A percentile compares a stretch with the other conserved stretches of the same genome.
Conservation (phyloP, 1,284 basidiomycete species). For the Blastosporella zonata region DNA sequence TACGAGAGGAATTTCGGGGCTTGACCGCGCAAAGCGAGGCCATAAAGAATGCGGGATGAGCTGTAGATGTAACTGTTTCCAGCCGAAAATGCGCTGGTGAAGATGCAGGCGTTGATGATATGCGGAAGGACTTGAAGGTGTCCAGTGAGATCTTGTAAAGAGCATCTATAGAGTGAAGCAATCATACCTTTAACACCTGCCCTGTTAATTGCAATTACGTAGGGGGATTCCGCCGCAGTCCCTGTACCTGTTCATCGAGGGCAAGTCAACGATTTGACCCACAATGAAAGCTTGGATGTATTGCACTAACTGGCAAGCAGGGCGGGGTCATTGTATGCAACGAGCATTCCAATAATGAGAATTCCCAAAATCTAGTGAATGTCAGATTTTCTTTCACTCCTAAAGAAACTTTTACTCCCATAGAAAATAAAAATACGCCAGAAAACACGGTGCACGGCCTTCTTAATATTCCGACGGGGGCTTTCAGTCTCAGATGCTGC, state of each 20-base stretch:
- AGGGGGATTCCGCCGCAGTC: slow-evolving; percentile 69
- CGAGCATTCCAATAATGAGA: slow-evolving; percentile 76
- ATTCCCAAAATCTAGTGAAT: slow-evolving; percentile 59
- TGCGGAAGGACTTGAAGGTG: slow-evolving; percentile 50
- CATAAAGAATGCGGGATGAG: slow-evolving; percentile 80
- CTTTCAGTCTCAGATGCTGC: slow-evolving; percentile 74
- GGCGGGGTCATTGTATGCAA: slow-evolving; percentile 64
- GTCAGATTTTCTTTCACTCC: slow-evolving; percentile 7
- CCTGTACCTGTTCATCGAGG: slow-evolving; percentile 34
- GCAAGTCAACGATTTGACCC: slow-evolving; percentile 8
- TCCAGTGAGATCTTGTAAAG: neutral
- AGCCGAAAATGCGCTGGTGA: slow-evolving; percentile 80
- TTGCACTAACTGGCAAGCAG: slow-evolving; percentile 44
- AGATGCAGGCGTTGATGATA: slow-evolving; percentile 67
- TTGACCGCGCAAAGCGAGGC: slow-evolving; percentile 75
- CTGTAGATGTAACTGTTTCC: slow-evolving; percentile 82
- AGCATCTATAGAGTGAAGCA: neutral
- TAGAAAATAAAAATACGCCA: slow-evolving; percentile 80
- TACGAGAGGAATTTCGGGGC: slow-evolving; percentile 60
- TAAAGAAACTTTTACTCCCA: slow-evolving; percentile 27
- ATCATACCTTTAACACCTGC: slow-evolving; percentile 65
- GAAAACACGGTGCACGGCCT: slow-evolving; percentile 79
- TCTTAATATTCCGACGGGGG: slow-evolving; percentile 76
- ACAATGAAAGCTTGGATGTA: neutral
- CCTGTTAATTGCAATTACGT: slow-evolving; percentile 78